Conservation (phyloP, 768 basidiomycete species). For the Lactarius deliciosus region DNA sequence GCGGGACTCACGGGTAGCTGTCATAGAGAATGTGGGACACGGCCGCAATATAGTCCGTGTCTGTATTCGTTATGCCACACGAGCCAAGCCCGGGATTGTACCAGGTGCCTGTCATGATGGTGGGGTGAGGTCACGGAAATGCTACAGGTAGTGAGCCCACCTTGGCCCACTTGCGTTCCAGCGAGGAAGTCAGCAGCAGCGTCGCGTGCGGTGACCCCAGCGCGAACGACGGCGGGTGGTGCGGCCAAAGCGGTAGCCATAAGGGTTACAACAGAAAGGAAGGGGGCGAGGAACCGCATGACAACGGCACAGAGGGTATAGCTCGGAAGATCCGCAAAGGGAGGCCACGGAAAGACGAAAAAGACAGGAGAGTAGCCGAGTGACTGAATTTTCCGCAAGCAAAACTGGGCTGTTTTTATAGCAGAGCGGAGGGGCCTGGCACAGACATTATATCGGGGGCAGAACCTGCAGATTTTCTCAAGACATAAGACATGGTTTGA, state of each 20-base stretch:
- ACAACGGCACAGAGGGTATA: constrained; percentile 36
- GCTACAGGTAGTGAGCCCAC: constrained; percentile 31
- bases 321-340: constrained; percentile 11
- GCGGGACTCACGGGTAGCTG: constrained; percentile 51
- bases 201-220: not conserved
- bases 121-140: constrained; percentile 4
- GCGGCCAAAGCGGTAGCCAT: constrained; percentile 28
- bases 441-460: not conserved
- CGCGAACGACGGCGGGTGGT: not conserved
- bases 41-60: constrained; percentile 55
- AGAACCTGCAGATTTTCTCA: not conserved
- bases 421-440: not conserved
- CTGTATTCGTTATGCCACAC: constrained; percentile 58
- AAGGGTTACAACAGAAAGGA: constrained; percentile 45
- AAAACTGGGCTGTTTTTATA: constrained; percentile 2
- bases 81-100: constrained; percentile 62
- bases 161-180: constrained; percentile 53
- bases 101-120: constrained; percentile 45
- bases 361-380: constrained; percentile 21
- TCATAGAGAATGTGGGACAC: constrained; percentile 59
- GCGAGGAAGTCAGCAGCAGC: constrained; percentile 37
- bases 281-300: constrained; percentile 41
- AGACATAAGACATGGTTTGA: not conserved
- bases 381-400: not conserved
- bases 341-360: constrained; percentile 24